A percentile compares a stretch with the other conserved stretches of the same genome.
These are phyloP conservation scores for Rhizoclosmatium sp. DNA, from an alignment of 192 early-diverging fungal genomes.

Conservation along the genomic window DNA sequence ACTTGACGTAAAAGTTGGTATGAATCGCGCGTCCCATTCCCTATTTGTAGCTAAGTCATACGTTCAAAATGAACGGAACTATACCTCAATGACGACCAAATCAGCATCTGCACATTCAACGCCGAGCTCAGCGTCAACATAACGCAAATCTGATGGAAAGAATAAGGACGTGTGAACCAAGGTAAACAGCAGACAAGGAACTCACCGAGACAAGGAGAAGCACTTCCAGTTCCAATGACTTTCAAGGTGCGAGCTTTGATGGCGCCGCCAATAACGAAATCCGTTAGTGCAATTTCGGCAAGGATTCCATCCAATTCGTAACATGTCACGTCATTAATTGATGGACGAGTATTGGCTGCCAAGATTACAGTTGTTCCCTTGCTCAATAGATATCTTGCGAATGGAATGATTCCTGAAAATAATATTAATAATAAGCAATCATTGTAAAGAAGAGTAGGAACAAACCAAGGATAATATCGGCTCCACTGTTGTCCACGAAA, in stretches of 20 bases:
- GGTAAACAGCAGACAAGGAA: not conserved
- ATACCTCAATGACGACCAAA: slow-evolving; percentile 75
- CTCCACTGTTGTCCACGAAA: slow-evolving; percentile 87
- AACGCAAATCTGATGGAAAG: slow-evolving; percentile 59
- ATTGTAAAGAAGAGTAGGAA: not conserved
- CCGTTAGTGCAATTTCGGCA: slow-evolving; percentile 46
- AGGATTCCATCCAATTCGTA: slow-evolving; percentile 66
- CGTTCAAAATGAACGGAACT: not conserved
- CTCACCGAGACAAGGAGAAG: slow-evolving; percentile 69
- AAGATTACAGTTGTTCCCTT: slow-evolving; percentile 67
- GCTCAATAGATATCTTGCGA: slow-evolving; percentile 69
- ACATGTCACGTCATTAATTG: slow-evolving; percentile 83
- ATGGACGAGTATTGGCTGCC: slow-evolving; percentile 77
- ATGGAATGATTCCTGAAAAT: slow-evolving; percentile 70
- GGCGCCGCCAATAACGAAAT: slow-evolving; percentile 49
- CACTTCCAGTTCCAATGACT: slow-evolving; percentile 74
- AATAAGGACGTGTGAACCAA: not conserved
- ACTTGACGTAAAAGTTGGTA: slow-evolving; percentile 76
- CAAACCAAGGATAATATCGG: slow-evolving; percentile 74
- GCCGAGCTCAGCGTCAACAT: slow-evolving; percentile 69
- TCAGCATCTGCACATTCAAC: slow-evolving; percentile 61
- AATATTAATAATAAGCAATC: not conserved
- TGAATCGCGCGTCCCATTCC: slow-evolving; percentile 71
- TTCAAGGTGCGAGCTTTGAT: slow-evolving; percentile 46
- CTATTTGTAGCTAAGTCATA: not conserved